These are phyloP conservation scores for Ophiocordyceps robertsii DNA, from an alignment of 2,329 filamentous ascomycete species.

Conservation along the genomic window DNA sequence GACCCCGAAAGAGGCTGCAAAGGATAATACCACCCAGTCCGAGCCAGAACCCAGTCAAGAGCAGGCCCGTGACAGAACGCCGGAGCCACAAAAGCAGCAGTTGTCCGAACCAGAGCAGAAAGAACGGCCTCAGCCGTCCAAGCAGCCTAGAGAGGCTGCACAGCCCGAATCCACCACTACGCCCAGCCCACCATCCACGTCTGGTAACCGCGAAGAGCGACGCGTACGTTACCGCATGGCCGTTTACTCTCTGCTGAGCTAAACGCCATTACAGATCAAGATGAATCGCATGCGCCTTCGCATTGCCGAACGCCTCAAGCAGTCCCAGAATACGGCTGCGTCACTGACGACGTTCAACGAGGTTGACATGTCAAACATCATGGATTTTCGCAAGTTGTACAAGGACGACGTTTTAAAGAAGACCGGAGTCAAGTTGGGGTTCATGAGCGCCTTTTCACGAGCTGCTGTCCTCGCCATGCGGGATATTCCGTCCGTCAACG, in stretches of 20 bases:
- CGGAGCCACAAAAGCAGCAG: conserved; percentile 8
- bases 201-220: conserved; percentile 72
- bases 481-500: conserved; percentile 88
- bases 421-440: conserved; percentile 95
- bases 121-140: conserved; percentile 6
- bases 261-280: conserved; percentile 58
- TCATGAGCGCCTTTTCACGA: conserved; percentile 95
- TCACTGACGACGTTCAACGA: conserved; percentile 98
- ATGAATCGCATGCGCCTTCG: conserved; percentile 99
- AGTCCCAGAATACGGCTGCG: conserved; percentile 96
- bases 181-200: conserved; percentile 14
- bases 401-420: conserved; percentile 95
- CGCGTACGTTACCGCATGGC: conserved; percentile 43
- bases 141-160: conserved; percentile 12
- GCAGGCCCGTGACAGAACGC: neutral
- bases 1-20: conserved; percentile 13
- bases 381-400: conserved; percentile 95
- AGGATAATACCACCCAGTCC: conserved; percentile 7
- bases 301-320: conserved; percentile 95
- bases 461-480: conserved; percentile 86
- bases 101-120: conserved; percentile 14
- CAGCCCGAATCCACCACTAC: conserved; percentile 8
- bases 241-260: neutral
- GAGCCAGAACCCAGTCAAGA: neutral
- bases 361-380: conserved; percentile 95